phyloP scores from a whole-genome alignment of 768 basidiomycete species.

The Russula brevipes region DNA sequence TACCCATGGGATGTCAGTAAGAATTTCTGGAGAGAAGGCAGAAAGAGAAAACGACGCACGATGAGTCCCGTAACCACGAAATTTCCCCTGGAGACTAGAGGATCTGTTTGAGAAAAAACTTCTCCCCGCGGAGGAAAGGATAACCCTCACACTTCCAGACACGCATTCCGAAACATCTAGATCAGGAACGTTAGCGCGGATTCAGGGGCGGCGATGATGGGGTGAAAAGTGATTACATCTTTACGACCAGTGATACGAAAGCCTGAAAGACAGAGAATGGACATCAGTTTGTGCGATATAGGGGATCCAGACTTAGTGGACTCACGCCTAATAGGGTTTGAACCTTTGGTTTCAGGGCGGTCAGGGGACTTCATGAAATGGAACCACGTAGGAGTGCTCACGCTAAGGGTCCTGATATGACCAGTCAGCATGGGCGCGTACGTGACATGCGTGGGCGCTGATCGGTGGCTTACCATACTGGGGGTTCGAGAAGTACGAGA shows the following conservation, averaged over 20 bases:
- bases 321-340: constrained; percentile 24
- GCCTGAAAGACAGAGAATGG: constrained; percentile 2
- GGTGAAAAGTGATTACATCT: constrained; percentile 8
- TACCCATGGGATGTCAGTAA: constrained; percentile 6
- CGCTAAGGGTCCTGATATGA: constrained; percentile 21
- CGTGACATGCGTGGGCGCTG: background rate
- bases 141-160: constrained; percentile 25
- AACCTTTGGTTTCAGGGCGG: constrained; percentile 1
- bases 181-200: background rate
- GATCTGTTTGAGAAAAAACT: background rate
- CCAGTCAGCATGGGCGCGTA: background rate
- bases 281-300: background rate
- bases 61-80: constrained; percentile 20
- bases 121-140: background rate
- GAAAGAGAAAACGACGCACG: constrained; percentile 3
- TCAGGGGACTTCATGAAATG: constrained; percentile 3
- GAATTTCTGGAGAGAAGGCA: background rate
- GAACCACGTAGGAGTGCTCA: constrained; percentile 6
- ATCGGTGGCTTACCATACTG: constrained; percentile 22
- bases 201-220: background rate
- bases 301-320: background rate
- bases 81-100: constrained; percentile 23
- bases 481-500: constrained; percentile 8
- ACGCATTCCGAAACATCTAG: constrained; percentile 23
- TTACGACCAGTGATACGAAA: constrained; percentile 19